Evolutionary conservation across 306 rosid genomes (phyloP).

Genomic region (Prunus campanulata): DNA sequence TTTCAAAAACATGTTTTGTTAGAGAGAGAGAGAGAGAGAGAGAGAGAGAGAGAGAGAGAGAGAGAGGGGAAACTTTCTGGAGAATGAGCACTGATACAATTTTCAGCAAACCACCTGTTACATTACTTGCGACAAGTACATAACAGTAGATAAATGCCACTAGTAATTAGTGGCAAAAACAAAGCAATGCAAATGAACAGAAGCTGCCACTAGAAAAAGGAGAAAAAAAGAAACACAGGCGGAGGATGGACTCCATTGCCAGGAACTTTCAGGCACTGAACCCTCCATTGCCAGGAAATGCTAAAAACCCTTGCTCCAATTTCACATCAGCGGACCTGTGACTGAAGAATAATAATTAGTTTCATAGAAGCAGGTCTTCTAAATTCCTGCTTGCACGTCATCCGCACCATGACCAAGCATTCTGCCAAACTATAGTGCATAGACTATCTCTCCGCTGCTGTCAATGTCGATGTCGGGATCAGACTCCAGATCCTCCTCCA

Average conservation of each 20-base stretch:
- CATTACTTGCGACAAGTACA: not conserved
- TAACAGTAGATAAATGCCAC: slow-evolving; percentile 8
- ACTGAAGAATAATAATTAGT: slow-evolving; percentile 5
- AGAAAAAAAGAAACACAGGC: slow-evolving; percentile 18
- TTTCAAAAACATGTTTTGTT: too few species aligned
- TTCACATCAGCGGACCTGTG: slow-evolving; percentile 27
- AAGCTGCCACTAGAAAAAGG: not conserved
- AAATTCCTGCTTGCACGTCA: not conserved
- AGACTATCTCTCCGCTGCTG: slow-evolving; percentile 90
- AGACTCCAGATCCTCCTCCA: slow-evolving; percentile 81
- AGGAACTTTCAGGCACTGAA: slow-evolving; percentile 29
- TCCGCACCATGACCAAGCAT: not conserved
- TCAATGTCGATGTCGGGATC: slow-evolving; percentile 87
- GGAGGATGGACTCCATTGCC: slow-evolving; percentile 20
- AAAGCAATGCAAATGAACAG: not conserved
- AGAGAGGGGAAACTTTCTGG: not conserved
- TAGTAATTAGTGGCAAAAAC: not conserved
- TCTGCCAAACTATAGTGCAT: slow-evolving; percentile 56
- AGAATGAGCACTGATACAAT: not conserved
- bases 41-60: too few species aligned
- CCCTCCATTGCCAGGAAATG: slow-evolving; percentile 10
- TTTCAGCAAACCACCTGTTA: slow-evolving; percentile 3
- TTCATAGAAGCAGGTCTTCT: not conserved
- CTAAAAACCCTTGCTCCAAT: slow-evolving; percentile 16
- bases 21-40: too few species aligned